Percentiles rank a stretch among this genome's conserved stretches.
Evolutionary conservation across 345 rosid species (phyloP).

Genomic region (Eucalyptus curtisii): DNA sequence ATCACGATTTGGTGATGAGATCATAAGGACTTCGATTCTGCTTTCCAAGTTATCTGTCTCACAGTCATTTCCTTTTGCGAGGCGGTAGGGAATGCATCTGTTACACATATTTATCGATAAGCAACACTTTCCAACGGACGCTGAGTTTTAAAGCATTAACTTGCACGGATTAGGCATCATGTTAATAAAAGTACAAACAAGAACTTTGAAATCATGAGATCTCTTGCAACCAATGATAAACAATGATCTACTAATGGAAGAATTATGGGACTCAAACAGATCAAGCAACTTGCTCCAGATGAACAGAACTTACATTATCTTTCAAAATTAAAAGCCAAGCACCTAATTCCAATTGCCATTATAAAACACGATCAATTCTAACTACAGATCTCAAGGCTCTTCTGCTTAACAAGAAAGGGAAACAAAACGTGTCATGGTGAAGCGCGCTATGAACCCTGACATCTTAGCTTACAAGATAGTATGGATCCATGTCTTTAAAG

Average conservation of each 20-base stretch:
- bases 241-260: neutral
- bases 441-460: neutral
- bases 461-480: neutral
- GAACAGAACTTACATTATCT: neutral
- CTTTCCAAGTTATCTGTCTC: slow-evolving; percentile 15
- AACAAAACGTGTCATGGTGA: neutral
- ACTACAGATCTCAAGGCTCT: neutral
- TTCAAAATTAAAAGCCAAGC: neutral
- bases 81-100: slow-evolving; percentile 80
- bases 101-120: neutral
- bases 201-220: neutral
- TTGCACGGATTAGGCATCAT: neutral
- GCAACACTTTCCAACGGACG: neutral
- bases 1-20: slow-evolving; percentile 74
- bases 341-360: neutral
- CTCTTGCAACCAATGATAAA: neutral
- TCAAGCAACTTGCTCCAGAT: neutral
- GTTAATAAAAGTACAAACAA: neutral
- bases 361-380: neutral
- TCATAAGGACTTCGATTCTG: slow-evolving; percentile 58
- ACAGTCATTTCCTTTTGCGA: slow-evolving; percentile 21
- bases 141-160: neutral
- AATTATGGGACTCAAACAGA: neutral
- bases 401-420: neutral
- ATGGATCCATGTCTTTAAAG: neutral